A percentile compares a stretch with the other conserved stretches of the same genome.
Evolutionary conservation across 345 rosid species (phyloP).

Genomic region (Cardamine resedifolia): DNA sequence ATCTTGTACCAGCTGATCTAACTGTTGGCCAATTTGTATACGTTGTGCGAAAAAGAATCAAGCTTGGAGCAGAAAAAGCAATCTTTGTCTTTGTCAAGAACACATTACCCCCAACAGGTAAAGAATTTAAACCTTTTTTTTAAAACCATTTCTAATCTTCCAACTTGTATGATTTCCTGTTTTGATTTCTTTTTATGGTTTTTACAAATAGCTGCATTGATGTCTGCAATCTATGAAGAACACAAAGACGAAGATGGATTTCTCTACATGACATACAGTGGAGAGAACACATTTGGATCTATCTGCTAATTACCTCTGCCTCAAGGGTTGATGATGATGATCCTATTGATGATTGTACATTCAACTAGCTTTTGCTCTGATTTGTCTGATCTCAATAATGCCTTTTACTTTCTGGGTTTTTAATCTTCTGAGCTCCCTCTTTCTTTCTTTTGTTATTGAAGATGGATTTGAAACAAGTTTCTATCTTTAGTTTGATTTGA

Average conservation of each 20-base stretch:
- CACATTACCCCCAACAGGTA: conserved; percentile 81
- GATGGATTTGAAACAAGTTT: conserved; percentile 15
- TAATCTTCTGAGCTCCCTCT: background rate
- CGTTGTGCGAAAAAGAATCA: conserved; percentile 80
- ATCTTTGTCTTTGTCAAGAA: conserved; percentile 80
- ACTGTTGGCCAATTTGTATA: conserved; percentile 86
- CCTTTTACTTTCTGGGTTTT: conserved; percentile 8
- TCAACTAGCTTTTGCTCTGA: conserved; percentile 15
- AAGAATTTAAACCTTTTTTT: background rate
- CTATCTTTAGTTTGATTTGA: conserved; percentile 7
- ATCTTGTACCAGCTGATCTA: conserved; percentile 83
- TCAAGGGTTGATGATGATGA: background rate
- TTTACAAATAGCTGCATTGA: conserved; percentile 52
- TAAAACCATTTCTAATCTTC: background rate
- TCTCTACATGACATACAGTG: conserved; percentile 80
- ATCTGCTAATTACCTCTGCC: conserved; percentile 13
- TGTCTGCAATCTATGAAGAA: conserved; percentile 78
- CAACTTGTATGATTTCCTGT: background rate
- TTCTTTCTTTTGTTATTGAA: background rate
- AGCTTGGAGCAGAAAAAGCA: conserved; percentile 77
- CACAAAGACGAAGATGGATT: conserved; percentile 86
- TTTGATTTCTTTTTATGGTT: background rate
- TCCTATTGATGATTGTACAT: conserved; percentile 33
- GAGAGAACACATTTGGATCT: conserved; percentile 79
- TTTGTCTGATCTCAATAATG: conserved; percentile 15